Base-by-base conservation (phyloP, 2,329 filamentous ascomycete species). In the Fusarium tanahbumbuense region DNA sequence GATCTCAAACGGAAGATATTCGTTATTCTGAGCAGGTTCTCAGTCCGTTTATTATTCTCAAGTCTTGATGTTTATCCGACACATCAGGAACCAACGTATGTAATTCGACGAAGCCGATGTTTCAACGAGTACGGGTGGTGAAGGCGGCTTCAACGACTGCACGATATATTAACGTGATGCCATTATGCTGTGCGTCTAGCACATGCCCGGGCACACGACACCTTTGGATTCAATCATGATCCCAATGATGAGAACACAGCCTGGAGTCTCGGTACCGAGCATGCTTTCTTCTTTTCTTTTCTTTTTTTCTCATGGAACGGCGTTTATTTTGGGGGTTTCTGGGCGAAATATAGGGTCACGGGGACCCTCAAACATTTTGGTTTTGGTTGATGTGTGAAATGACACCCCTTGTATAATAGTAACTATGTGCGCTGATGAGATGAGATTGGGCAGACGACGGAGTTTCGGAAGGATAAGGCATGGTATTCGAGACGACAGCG, bases 21-120 rank as follows among this genome's bases (percentile, higher is more conserved):
- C 77, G 40, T 80, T 78, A 59, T 75, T 81, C 49, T 81, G 72
- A 75, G 60, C 64, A 58, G 67, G 64, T 70, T 74, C 60, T 56
- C 54, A 55, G 48, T 49, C 47, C 47, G 55, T 48, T 54, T 58
- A 67, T 65, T 61, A 41, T 67, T 67, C 56, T 60, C 49, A 25
- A 25, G n/a, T 55, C 13, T 27, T 56, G 47, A 25, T 56, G 22
- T n/a, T 13, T 41, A 18, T 25, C 37, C 16, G 13, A 28, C 27
- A 30, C 23, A 41, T 30, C 60, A 54, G 41, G 44, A 56, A 52
- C 34, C n/a, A 28, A 41, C 50, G 62, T 49, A 52, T 60, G 60
- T 61, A 42, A 48, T 47, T 62, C 47, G 37, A 67, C 40, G 42
- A 68, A 56, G 50, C 56, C 47, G 52, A 46, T 22, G 46, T 50